These are phyloP conservation scores for Exophiala aquamarina DNA, from an alignment of 2,329 filamentous ascomycete genomes.

Conservation along the genomic window DNA sequence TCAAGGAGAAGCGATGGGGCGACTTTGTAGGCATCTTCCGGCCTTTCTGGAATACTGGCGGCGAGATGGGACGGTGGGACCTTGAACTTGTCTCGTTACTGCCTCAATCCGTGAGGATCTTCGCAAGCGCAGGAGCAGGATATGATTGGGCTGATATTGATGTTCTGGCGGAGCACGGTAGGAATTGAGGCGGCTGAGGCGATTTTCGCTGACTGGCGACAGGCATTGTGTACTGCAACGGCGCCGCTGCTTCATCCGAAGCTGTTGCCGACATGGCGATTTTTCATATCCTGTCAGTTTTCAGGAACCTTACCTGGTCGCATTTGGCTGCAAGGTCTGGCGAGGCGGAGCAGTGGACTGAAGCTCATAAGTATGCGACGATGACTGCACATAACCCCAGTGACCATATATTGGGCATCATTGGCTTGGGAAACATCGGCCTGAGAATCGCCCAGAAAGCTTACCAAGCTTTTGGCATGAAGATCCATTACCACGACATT, in stretches of 20 bases:
- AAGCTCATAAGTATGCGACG: slow-evolving; percentile 59
- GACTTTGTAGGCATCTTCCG: slow-evolving; percentile 52
- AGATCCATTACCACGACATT: slow-evolving; percentile 43
- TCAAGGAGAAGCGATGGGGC: slow-evolving; percentile 42
- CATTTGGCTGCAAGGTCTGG: slow-evolving; percentile 50
- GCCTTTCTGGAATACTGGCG: slow-evolving; percentile 65
- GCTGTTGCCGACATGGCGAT: slow-evolving; percentile 71
- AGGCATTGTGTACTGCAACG: slow-evolving; percentile 62
- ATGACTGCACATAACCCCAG: slow-evolving; percentile 64
- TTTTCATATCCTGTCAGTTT: slow-evolving; percentile 67
- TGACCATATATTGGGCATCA: slow-evolving; percentile 61
- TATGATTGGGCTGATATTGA: slow-evolving; percentile 67
- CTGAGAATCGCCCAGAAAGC: slow-evolving; percentile 62
- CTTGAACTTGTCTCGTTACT: slow-evolving; percentile 56
- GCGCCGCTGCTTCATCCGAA: slow-evolving; percentile 68
- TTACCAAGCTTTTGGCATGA: slow-evolving; percentile 61
- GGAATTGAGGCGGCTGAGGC: no score
- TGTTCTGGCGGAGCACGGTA: no score
- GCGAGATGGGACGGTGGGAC: slow-evolving; percentile 66
- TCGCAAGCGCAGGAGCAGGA: slow-evolving; percentile 61
- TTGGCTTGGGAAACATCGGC: slow-evolving; percentile 69
- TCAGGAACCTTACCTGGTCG: slow-evolving; percentile 67
- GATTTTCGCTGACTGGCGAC: no score
- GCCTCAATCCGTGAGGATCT: slow-evolving; percentile 55
- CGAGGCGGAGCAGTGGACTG: slow-evolving; percentile 49